Conservation (phyloP, 1,139 yeast genomes). For the Hyphopichia wangnamkhiaoensis region DNA sequence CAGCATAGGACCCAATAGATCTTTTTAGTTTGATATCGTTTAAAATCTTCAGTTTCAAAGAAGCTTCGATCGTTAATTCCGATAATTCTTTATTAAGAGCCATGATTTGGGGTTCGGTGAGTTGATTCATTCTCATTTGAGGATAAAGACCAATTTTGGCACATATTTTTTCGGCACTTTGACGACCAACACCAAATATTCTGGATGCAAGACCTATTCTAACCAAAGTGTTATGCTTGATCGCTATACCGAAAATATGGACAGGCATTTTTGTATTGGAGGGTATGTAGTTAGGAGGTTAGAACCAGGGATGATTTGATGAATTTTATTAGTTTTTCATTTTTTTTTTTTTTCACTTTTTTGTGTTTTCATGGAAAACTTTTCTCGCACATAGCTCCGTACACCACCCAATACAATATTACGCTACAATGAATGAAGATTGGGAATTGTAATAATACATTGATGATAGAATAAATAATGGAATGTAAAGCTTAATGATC, state of each 20-base stretch:
- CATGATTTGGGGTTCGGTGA: constrained; percentile 84
- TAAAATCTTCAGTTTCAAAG: constrained; percentile 73
- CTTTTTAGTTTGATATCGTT: constrained; percentile 81
- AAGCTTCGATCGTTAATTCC: constrained; percentile 81
- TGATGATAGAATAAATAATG: not conserved
- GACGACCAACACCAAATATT: constrained; percentile 82
- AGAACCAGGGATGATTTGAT: not conserved
- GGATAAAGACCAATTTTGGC: constrained; percentile 92
- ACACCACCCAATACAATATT: not conserved
- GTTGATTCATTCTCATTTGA: constrained; percentile 89
- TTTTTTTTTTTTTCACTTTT: not conserved
- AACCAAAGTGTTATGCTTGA: constrained; percentile 53
- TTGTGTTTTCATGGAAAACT: not conserved
- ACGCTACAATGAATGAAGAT: not conserved
- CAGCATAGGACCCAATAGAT: constrained; percentile 81
- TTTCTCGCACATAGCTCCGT: not conserved
- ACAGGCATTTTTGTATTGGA: constrained; percentile 54
- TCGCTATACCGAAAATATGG: constrained; percentile 72
- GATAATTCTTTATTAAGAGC: constrained; percentile 85
- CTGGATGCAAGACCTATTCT: constrained; percentile 73
- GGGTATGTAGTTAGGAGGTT: not conserved
- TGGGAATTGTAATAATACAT: not conserved
- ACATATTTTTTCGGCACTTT: constrained; percentile 76
- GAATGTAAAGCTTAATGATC: not conserved
- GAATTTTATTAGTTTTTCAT: not conserved